These are phyloP conservation scores for Beauveria brongniartii DNA, from an alignment of 2,329 filamentous ascomycete genomes.

Conservation along the genomic window DNA sequence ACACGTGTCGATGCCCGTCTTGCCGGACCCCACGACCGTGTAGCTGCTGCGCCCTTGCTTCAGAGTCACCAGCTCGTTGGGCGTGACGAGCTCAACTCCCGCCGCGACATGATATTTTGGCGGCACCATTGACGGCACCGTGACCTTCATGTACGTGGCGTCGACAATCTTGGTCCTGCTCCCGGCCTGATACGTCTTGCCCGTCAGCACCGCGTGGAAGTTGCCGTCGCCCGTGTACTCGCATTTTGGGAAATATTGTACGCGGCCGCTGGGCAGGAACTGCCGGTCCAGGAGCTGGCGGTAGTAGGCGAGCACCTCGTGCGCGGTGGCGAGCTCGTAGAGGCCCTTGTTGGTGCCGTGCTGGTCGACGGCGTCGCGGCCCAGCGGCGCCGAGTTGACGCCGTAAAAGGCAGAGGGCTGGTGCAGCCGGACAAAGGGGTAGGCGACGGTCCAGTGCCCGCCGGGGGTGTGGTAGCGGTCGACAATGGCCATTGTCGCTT, in stretches of 20 bases:
- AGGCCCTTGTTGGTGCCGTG: conserved; percentile 6
- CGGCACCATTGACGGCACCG: neutral
- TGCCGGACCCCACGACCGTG: conserved; percentile 5
- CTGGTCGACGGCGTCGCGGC: neutral
- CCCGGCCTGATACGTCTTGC: neutral
- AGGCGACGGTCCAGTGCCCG: conserved; percentile 8
- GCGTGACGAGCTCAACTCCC: neutral
- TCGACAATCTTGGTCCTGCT: conserved; percentile 3
- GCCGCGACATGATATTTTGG: neutral
- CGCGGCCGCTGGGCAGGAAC: conserved; percentile 1
- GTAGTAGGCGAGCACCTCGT: conserved; percentile 10
- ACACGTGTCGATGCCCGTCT: conserved; percentile 8
- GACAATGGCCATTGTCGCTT: conserved; percentile 6
- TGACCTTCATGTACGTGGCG: conserved; percentile 4
- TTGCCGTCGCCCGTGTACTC: conserved; percentile 5
- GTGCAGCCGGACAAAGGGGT: conserved; percentile 7
- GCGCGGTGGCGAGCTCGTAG: neutral
- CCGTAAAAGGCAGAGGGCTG: conserved; percentile 5
- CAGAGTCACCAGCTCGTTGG: neutral
- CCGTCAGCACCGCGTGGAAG: neutral
- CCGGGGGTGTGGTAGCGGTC: conserved; percentile 3
- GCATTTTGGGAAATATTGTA: neutral
- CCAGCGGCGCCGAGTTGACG: conserved; percentile 2
- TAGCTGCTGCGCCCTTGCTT: neutral
- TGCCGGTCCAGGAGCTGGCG: neutral